Conservation (phyloP, 345 rosid species). For the Barbarea vulgaris region DNA sequence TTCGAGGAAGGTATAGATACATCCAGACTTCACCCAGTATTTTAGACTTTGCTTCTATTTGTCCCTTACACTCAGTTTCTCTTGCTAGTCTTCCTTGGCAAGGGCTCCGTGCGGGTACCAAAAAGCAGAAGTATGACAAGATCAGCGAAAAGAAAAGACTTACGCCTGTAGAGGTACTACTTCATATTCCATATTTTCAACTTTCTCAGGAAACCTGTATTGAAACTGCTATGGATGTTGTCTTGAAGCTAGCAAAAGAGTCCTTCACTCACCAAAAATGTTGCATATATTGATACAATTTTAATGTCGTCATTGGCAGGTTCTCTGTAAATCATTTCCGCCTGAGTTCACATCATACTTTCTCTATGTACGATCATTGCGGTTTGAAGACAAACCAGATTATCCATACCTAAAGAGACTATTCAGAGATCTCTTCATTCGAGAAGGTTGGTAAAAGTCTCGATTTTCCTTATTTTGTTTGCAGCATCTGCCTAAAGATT, state of each 20-base stretch:
- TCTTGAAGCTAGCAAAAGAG: slow-evolving; percentile 12
- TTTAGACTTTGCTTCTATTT: slow-evolving; percentile 9
- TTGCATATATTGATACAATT: neutral
- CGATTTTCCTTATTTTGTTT: neutral
- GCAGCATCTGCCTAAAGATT: neutral
- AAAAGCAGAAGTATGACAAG: slow-evolving; percentile 98
- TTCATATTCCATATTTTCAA: neutral
- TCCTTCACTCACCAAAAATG: neutral
- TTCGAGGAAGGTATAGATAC: slow-evolving; percentile 78
- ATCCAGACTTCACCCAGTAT: neutral
- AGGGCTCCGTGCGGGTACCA: slow-evolving; percentile 92
- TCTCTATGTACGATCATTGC: slow-evolving; percentile 87
- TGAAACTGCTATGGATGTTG: neutral
- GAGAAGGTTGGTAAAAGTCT: slow-evolving; percentile 62
- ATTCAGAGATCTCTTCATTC: slow-evolving; percentile 88
- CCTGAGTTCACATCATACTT: slow-evolving; percentile 95
- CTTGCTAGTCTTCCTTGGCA: slow-evolving; percentile 95
- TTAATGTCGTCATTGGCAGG: slow-evolving; percentile 48
- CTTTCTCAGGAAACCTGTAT: neutral
- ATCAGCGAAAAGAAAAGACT: slow-evolving; percentile 95
- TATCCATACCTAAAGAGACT: slow-evolving; percentile 95
- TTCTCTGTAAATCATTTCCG: slow-evolving; percentile 90
- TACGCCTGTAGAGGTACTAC: slow-evolving; percentile 83
- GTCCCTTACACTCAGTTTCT: slow-evolving; percentile 22
- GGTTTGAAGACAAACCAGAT: slow-evolving; percentile 98